Evolutionary conservation across 2,329 filamentous ascomycete species (phyloP), one percentile per base, ranked within the genome.

Genomic region (Penicillium corylophilum): DNA sequence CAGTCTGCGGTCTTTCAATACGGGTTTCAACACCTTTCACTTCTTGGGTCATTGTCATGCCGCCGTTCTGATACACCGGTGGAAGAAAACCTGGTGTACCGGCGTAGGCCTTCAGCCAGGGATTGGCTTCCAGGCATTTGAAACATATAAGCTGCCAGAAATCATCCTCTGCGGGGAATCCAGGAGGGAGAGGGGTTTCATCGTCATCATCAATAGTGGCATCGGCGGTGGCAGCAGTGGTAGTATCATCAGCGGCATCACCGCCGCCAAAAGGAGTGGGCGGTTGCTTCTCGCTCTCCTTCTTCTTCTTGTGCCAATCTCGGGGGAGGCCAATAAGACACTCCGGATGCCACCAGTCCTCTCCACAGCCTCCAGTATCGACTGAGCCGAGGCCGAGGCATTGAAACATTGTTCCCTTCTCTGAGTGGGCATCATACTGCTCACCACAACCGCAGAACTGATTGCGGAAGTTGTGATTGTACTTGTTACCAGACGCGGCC

Each of bases 331-430:
- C 92, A 44, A 96, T 84, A 7, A 97, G 76, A 67, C 93, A 97
- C 56, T 94, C 91, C 0, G 93, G 90, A 74, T 97, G 93, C 81
- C 90, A 97, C 93, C 93, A 97, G 67, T 97, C 93, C 74, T 97
- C 93, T 12, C 93, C 93, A 72, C 93, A 97, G 4, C 92, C 93
- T 15, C 92, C 92, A 1, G 87, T 86, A 60, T 93, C 88, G 12
- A 82, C 79, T 0, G 84, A 87, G 1, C 90, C 91, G 1, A 97
- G 77, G 0, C 93, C 93, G 2, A 97, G 72, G 67, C 94, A 99
- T 71, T 99, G 94, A 63, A 95, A 99, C 94, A 99, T 99, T 35
- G 92, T 97, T 0, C 93, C 93, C 63, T 93, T 95, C 69, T 99
- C 91, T 67, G 89, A 80, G 43, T 93, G 83, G 0, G 93, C 85